These are phyloP conservation scores for Pichia thaimueangensis DNA, from an alignment of 805 yeast species.

Conservation along the genomic window DNA sequence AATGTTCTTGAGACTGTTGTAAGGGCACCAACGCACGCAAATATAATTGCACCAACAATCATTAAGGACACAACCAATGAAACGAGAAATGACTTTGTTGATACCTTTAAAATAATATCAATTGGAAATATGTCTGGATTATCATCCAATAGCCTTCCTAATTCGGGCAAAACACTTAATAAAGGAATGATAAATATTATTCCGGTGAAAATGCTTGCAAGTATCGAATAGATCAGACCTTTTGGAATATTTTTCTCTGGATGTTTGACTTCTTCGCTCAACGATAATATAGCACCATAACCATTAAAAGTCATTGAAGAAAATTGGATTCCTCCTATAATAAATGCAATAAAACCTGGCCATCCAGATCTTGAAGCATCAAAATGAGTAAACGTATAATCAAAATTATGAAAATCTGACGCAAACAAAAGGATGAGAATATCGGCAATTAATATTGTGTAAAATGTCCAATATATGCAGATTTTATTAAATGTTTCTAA, in stretches of 20 bases:
- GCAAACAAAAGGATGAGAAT: slow-evolving; percentile 53
- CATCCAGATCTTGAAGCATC: slow-evolving; percentile 73
- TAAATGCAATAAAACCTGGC: slow-evolving; percentile 63
- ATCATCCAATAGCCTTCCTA: slow-evolving; percentile 47
- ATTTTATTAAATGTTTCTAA: slow-evolving; percentile 59
- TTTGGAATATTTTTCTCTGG: slow-evolving; percentile 73
- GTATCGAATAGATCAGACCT: slow-evolving; percentile 61
- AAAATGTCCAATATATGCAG: slow-evolving; percentile 72
- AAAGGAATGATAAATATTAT: slow-evolving; percentile 67
- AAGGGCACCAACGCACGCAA: slow-evolving; percentile 73
- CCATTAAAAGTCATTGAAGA: slow-evolving; percentile 78
- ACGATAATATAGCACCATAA: slow-evolving; percentile 73
- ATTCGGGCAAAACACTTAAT: slow-evolving; percentile 64
- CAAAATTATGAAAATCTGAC: slow-evolving; percentile 50
- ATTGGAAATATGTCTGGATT: slow-evolving; percentile 71
- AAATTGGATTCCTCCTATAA: slow-evolving; percentile 77
- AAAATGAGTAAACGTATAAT: slow-evolving; percentile 56
- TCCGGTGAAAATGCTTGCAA: slow-evolving; percentile 63
- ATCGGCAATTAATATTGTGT: slow-evolving; percentile 64
- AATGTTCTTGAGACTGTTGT: slow-evolving; percentile 82
- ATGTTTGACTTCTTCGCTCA: slow-evolving; percentile 72
- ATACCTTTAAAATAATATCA: slow-evolving; percentile 63
- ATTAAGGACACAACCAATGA: slow-evolving; percentile 63
- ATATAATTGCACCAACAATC: slow-evolving; percentile 61
- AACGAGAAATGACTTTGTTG: slow-evolving; percentile 62